Evolutionary conservation across 495 filamentous ascomycete genomes (phyloP).

Genomic region (Aspergillus diversus): DNA sequence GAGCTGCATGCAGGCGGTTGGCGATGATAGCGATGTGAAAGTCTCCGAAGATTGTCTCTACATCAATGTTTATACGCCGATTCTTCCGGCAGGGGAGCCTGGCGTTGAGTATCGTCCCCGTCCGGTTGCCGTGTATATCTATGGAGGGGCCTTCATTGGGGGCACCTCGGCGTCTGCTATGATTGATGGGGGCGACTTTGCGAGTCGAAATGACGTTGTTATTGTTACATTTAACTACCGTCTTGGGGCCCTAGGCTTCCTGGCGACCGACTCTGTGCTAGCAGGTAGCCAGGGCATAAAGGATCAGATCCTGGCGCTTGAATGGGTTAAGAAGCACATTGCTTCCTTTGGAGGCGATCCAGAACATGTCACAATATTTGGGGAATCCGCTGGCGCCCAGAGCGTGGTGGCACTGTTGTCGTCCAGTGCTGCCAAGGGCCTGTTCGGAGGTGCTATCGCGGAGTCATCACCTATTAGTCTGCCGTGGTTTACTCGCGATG

Average conservation of each 20-base stretch:
- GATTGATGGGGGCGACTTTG: slow-evolving; percentile 49
- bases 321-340: slow-evolving; percentile 59
- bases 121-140: slow-evolving; percentile 48
- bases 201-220: slow-evolving; percentile 51
- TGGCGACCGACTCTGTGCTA: slow-evolving; percentile 36
- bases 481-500: slow-evolving; percentile 33
- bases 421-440: slow-evolving; percentile 32
- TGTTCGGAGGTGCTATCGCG: slow-evolving; percentile 37
- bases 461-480: slow-evolving; percentile 33
- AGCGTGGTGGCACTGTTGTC: slow-evolving; percentile 56
- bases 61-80: slow-evolving; percentile 41
- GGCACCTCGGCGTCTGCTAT: slow-evolving; percentile 43
- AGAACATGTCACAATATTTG: slow-evolving; percentile 52
- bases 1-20: slow-evolving; percentile 47
- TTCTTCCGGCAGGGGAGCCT: slow-evolving; percentile 19
- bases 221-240: slow-evolving; percentile 54
- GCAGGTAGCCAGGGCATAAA: slow-evolving; percentile 43
- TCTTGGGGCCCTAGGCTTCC: slow-evolving; percentile 45
- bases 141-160: slow-evolving; percentile 48
- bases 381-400: slow-evolving; percentile 59
- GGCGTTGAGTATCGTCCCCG: neutral
- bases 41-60: slow-evolving; percentile 51
- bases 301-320: slow-evolving; percentile 46
- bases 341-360: slow-evolving; percentile 55
- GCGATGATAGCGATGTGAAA: slow-evolving; percentile 21